Base-by-base conservation (phyloP, 495 filamentous ascomycete species). In the Immersiella caudata region DNA sequence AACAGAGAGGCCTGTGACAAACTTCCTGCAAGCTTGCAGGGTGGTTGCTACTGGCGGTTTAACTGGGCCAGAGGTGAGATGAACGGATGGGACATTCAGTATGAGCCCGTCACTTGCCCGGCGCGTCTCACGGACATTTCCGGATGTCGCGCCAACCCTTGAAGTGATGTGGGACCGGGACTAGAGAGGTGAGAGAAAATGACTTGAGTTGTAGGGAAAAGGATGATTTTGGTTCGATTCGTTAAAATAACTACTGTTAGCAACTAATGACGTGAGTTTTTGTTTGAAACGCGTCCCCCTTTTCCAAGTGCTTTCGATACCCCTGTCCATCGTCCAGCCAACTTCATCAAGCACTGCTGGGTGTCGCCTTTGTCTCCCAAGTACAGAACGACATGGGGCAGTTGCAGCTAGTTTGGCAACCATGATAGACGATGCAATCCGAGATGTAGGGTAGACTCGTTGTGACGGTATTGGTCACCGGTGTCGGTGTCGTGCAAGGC, bases 21-120 rank as follows among this genome's bases (percentile, higher is more conserved):
- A 4, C 79, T 86, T 63, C 83, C 83, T n/a, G 67, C 71, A 33
- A 79, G 78, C 59, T 70, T 87, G n/a, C 78, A 80, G 71, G 70
- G 74, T 6, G 84, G 84, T 7, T 86, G 84, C 72, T 78, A 79
- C 49, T 87, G 81, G 78, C 78, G 83, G 63, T 87, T 84, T 69
- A 83, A 85, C 70, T 87, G 81, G 81, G 70, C 68, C 0, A 20
- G 65, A 16, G 73, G 73, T 35, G 66, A 64, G 40, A 60, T 75
- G n/a, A 69, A 67, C 26, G 68, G 67, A 2, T 75, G 73, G 73
- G 67, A 70, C 33, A 68, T 71, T 20, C 59, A 64, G n/a, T 75
- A 73, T 20, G 22, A 54, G n/a, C 73, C 58, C 8, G 67, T 70
- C 7, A 20, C 54, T 3, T 75, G 73, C 25, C 73, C 73, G 51